A percentile compares a stretch with the other conserved stretches of the same genome.
phyloP scores from a whole-genome alignment of 306 rosid species.

The Hippophae rhamnoides region DNA sequence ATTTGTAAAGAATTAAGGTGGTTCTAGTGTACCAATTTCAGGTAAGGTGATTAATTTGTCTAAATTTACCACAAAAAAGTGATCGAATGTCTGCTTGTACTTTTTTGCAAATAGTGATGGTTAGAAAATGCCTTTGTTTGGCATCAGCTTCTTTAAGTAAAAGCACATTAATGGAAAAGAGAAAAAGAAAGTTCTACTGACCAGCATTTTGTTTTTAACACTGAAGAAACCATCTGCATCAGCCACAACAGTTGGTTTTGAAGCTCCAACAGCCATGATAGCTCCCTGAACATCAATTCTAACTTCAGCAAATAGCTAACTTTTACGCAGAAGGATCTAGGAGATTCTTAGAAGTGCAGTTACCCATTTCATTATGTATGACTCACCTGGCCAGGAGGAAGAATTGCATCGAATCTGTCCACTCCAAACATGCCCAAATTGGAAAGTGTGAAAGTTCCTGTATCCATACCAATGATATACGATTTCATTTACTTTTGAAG shows the following conservation, averaged over 20 bases:
- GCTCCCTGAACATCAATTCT: conserved; percentile 53
- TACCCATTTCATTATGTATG: not conserved
- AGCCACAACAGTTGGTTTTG: conserved; percentile 67
- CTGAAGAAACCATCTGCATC: conserved; percentile 72
- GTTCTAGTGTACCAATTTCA: no score
- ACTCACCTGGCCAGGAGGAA: conserved; percentile 94
- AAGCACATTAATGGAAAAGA: not conserved
- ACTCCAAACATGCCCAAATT: conserved; percentile 97
- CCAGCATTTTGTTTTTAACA: conserved; percentile 78
- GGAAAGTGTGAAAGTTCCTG: conserved; percentile 92
- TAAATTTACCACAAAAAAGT: no score
- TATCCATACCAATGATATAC: conserved; percentile 2
- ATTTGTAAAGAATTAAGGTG: no score
- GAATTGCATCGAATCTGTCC: conserved; percentile 89
- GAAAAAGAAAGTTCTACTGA: conserved; percentile 25
- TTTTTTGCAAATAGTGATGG: no score
- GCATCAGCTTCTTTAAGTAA: not conserved
- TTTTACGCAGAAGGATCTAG: conserved; percentile 10
- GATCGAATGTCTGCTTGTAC: no score
- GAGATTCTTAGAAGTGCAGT: conserved; percentile 1
- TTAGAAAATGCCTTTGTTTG: no score
- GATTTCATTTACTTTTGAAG: conserved; percentile 5
- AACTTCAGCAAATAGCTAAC: conserved; percentile 15
- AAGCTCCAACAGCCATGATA: conserved; percentile 97
- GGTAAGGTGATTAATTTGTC: no score